Conservation (phyloP, 2,329 filamentous ascomycete genomes). For the Neonectria neomacrospora region DNA sequence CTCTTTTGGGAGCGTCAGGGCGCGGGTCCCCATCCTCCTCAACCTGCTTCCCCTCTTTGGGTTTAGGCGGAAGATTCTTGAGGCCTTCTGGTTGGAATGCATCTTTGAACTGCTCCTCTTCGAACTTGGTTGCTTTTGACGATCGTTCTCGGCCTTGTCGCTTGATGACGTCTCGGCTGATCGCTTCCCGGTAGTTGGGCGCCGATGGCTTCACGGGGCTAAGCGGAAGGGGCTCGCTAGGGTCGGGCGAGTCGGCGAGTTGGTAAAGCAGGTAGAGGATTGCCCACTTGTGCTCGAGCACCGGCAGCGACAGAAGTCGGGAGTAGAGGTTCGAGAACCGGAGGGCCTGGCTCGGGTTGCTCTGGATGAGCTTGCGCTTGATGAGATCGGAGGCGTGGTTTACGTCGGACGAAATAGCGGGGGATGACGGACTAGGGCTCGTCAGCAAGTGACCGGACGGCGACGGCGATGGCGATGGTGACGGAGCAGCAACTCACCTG, state of each 20-base stretch:
- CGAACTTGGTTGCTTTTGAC: constrained; percentile 52
- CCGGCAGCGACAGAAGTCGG: constrained; percentile 86
- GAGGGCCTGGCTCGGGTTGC: constrained; percentile 80
- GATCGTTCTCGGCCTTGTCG: constrained; percentile 52
- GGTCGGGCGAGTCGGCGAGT: constrained; percentile 75
- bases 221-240: constrained; percentile 61
- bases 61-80: constrained; percentile 55
- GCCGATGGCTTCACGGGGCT: constrained; percentile 55
- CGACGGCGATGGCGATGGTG: background rate
- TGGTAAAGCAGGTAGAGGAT: constrained; percentile 92
- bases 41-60: constrained; percentile 53
- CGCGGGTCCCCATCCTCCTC: constrained; percentile 50
- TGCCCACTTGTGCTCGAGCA: constrained; percentile 95
- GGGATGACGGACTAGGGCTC: constrained; percentile 57
- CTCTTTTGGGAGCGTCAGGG: constrained; percentile 53
- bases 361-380: constrained; percentile 84
- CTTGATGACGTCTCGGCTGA: constrained; percentile 51
- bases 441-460: constrained; percentile 3
- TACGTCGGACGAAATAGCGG: constrained; percentile 74
- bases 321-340: constrained; percentile 93
- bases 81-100: constrained; percentile 66
- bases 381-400: constrained; percentile 95
- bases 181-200: constrained; percentile 52
- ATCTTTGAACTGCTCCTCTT: constrained; percentile 62
- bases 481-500: constrained; percentile 52